Base-by-base conservation (phyloP, 2,329 filamentous ascomycete species). In the Hortaea werneckii region DNA sequence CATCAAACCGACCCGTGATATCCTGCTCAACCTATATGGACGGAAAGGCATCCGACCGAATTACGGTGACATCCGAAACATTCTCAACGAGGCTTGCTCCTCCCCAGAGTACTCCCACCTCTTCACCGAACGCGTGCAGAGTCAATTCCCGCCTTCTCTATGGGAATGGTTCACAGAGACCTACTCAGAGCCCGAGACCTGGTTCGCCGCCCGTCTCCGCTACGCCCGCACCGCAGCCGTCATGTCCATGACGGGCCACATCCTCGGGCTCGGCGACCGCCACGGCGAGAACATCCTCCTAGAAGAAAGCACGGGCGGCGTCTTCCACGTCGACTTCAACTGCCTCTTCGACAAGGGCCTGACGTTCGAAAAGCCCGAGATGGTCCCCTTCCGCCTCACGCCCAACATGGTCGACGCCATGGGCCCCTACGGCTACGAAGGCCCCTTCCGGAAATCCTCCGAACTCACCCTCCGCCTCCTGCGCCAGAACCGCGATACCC, bases 381-480 rank as follows among this genome's bases (percentile, higher is more conserved):
- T 85, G 29, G 92, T 98, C 1, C 94, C 92, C 1, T 99, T 98
- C 74, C 85, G 94, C 11, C 75, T 98, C 37, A 98, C 92, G 4
- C 90, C 95, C 73, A 98, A 98, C 67, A 96, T 98, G 90, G 80
- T 94, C 32, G 87, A 94, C 53, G 94, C 92, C 8, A 96, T 98
- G 81, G 92, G 92, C 5, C 82, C 94, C 20, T 90, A 94, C 61
- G 87, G 89, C 50, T 87, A 92, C 62, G 92, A 96, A 65, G 72
- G 92, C 0, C 89, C 92, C 0, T 99, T 95, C 67, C 78, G 89
- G 37, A 85, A 86, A 58, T 90, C 87, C 41, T 90, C 85, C 49
- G 94, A 98, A 67, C 75, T 96, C 50, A 94, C 88, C 8, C 75
- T 96, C 49, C 75, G 78, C 38, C 80, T 95, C 28, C 74, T 96